phyloP scores from a whole-genome alignment of 306 rosid species.

The Ormosia emarginata region DNA sequence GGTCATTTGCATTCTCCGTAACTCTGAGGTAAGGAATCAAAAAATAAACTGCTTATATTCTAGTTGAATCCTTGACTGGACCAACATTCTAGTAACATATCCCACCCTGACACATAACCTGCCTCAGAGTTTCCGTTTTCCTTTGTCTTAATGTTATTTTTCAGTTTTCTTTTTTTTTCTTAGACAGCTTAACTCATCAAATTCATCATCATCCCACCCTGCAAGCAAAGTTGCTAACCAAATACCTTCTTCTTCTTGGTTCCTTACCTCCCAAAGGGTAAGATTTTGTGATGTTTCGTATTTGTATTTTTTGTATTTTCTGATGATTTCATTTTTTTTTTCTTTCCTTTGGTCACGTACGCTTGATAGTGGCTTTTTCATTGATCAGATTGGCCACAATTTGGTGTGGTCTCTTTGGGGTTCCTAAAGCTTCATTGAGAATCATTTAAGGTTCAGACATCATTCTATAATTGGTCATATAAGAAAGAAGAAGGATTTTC shows the following conservation, averaged over 20 bases:
- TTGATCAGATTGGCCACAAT: constrained; percentile 1
- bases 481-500: not conserved
- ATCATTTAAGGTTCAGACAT: not conserved
- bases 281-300: not conserved
- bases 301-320: not conserved
- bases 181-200: not conserved
- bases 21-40: not conserved
- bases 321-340: not conserved
- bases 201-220: constrained; percentile 6
- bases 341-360: not conserved
- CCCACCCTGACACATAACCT: not conserved
- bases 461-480: not conserved
- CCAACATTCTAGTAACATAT: not conserved
- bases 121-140: constrained; percentile 34
- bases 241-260: not conserved
- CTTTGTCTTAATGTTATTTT: not conserved
- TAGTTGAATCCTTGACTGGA: not conserved
- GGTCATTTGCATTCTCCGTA: constrained; percentile 11
- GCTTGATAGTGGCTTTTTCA: not conserved
- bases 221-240: not conserved
- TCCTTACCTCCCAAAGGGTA: not conserved
- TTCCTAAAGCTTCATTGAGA: not conserved
- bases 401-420: constrained; percentile 1
- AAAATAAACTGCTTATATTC: constrained; percentile 10
- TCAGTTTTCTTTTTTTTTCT: not conserved